phyloP scores from a whole-genome alignment of 345 rosid genomes.

The Erucastrum elatum region DNA sequence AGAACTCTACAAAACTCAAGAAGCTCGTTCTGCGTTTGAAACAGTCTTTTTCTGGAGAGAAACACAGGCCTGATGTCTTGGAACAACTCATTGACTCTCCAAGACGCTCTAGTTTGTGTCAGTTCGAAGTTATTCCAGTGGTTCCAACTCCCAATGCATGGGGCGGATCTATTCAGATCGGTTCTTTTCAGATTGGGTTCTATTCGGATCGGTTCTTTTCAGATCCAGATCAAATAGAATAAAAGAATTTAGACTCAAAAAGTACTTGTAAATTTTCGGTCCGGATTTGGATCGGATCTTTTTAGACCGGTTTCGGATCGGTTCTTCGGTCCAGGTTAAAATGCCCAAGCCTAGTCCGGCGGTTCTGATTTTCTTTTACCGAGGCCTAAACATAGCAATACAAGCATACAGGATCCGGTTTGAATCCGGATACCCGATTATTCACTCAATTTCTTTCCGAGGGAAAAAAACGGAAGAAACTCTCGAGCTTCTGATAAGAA shows the following conservation, averaged over 20 bases:
- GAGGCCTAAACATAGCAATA: no score
- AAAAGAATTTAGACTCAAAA: no score
- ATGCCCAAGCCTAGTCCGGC: no score
- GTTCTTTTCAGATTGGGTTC: no score
- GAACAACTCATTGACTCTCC: constrained; percentile 2
- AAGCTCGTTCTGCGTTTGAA: constrained; percentile 19
- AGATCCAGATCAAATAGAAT: no score
- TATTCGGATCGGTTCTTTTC: no score
- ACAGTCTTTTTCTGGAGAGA: neutral
- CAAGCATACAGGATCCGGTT: neutral
- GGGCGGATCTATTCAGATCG: no score
- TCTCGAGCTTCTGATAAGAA: neutral
- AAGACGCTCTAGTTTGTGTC: neutral
- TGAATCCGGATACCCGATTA: neutral
- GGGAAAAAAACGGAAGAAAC: neutral
- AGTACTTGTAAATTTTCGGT: no score
- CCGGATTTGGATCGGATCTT: no score
- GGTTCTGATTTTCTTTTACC: no score
- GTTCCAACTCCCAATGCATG: neutral
- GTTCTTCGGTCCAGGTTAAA: no score
- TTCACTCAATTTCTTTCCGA: neutral
- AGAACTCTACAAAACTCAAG: constrained; percentile 5
- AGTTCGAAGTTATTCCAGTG: constrained; percentile 1
- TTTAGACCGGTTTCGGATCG: no score
- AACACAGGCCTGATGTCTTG: neutral